Percentiles rank a stretch among this genome's conserved stretches.
These are phyloP conservation scores for Suillus fuscotomentosus DNA, from an alignment of 768 basidiomycete species.

Conservation along the genomic window DNA sequence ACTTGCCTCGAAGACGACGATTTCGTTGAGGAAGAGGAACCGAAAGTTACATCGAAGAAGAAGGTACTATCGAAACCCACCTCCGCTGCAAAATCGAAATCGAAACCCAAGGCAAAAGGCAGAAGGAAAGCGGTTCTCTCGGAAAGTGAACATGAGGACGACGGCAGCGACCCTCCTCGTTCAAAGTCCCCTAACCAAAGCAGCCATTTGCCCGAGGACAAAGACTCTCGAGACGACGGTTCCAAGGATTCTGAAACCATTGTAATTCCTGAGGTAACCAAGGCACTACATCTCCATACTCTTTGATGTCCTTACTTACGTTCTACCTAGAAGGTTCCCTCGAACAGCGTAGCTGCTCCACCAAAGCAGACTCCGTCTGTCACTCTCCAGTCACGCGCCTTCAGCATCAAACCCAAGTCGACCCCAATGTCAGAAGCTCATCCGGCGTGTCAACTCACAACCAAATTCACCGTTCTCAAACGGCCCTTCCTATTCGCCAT, in stretches of 20 bases:
- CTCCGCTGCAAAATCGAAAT: background rate
- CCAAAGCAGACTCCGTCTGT: slow-evolving; percentile 4
- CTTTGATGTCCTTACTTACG: background rate
- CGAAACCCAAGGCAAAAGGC: slow-evolving; percentile 33
- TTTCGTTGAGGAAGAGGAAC: slow-evolving; percentile 3
- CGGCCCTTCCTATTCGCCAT: slow-evolving; percentile 53
- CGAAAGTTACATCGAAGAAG: slow-evolving; percentile 12
- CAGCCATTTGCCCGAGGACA: background rate
- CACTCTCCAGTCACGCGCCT: no score
- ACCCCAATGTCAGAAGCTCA: slow-evolving; percentile 74
- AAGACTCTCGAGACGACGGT: no score
- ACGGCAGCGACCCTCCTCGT: background rate
- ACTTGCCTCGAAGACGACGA: background rate
- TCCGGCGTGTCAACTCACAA: slow-evolving; percentile 52
- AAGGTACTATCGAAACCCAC: slow-evolving; percentile 17
- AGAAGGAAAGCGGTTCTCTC: slow-evolving; percentile 27
- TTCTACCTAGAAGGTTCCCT: slow-evolving; percentile 13
- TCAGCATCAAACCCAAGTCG: background rate
- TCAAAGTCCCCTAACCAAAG: background rate
- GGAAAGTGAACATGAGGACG: slow-evolving; percentile 27
- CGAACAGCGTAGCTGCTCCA: slow-evolving; percentile 1
- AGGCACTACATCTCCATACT: slow-evolving; percentile 5
- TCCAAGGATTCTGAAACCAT: no score
- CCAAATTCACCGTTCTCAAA: slow-evolving; percentile 53
- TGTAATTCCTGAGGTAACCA: no score